Evolutionary conservation across 768 basidiomycete genomes (phyloP).

Genomic region (Amylocystis lapponica): DNA sequence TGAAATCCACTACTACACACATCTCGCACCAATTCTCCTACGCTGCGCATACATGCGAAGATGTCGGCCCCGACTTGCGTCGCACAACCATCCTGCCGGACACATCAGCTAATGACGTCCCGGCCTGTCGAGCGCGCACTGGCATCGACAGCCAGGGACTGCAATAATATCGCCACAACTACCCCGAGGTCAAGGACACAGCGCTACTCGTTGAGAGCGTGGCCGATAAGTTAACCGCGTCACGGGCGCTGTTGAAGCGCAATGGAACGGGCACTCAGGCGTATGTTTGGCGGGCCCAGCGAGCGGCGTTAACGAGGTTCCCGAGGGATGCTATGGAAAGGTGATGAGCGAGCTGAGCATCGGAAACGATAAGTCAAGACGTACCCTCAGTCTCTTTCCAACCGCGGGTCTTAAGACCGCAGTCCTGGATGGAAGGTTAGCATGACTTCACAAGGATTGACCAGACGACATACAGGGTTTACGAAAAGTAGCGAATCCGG

Average conservation of each 20-base stretch:
- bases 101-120: conserved; percentile 1
- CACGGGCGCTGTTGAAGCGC: conserved; percentile 92
- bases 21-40: neutral
- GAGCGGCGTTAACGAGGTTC: conserved; percentile 88
- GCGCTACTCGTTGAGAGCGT: conserved; percentile 18
- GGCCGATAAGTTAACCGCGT: conserved; percentile 54
- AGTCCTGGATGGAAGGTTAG: conserved; percentile 48
- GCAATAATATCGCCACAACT: conserved; percentile 38
- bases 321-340: conserved; percentile 54
- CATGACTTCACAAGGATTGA: conserved; percentile 5
- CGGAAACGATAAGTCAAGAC: conserved; percentile 26
- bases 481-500: conserved; percentile 79
- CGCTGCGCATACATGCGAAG: neutral
- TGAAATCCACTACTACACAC: conserved; percentile 61
- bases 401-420: conserved; percentile 97
- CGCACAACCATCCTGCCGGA: conserved; percentile 8
- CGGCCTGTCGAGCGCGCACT: too few species aligned
- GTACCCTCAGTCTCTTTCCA: conserved; percentile 98
- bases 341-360: conserved; percentile 6
- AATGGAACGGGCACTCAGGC: conserved; percentile 48
- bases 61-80: too few species aligned
- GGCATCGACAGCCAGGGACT: too few species aligned
- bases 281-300: conserved; percentile 86
- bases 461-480: conserved; percentile 59
- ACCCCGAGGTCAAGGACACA: conserved; percentile 42